Evolutionary conservation across 2,329 filamentous ascomycete genomes (phyloP).

Genomic region (Scedosporium apiospermum): DNA sequence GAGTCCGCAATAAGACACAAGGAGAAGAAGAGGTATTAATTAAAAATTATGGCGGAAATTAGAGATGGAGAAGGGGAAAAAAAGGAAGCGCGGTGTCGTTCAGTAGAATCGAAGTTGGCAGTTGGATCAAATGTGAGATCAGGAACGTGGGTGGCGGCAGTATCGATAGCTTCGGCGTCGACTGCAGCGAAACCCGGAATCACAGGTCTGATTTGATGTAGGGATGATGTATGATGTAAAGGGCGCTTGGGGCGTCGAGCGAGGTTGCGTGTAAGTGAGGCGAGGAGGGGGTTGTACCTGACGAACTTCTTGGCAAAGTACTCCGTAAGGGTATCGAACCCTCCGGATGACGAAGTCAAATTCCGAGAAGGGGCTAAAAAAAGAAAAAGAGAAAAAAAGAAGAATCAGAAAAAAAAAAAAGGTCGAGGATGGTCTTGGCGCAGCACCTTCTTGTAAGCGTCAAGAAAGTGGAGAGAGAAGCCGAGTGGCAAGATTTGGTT

Average conservation of each 20-base stretch:
- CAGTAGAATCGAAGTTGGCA: not conserved
- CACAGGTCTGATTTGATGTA: not conserved
- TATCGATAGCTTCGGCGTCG: not conserved
- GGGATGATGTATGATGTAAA: conserved; percentile 2
- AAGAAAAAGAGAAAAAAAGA: not conserved
- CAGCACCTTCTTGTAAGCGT: not conserved
- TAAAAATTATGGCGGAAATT: not conserved
- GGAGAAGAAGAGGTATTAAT: not conserved
- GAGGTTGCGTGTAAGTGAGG: not conserved
- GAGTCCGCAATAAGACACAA: not conserved
- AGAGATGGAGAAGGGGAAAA: not conserved
- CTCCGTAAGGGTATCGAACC: not conserved
- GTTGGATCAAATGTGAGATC: too few species aligned
- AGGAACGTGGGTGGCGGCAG: not conserved
- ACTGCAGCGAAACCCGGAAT: not conserved
- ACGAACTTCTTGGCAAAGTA: conserved; percentile 1
- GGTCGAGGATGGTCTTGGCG: too few species aligned
- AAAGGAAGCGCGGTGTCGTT: not conserved
- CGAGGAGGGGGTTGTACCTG: not conserved
- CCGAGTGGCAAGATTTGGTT: not conserved
- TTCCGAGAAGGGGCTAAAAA: not conserved
- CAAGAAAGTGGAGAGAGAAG: not conserved
- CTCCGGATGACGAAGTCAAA: not conserved
- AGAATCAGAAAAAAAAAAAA: not conserved
- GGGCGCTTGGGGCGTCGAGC: not conserved